Base-by-base conservation (phyloP, 2,329 filamentous ascomycete species). In the Xylariaceae sp. region DNA sequence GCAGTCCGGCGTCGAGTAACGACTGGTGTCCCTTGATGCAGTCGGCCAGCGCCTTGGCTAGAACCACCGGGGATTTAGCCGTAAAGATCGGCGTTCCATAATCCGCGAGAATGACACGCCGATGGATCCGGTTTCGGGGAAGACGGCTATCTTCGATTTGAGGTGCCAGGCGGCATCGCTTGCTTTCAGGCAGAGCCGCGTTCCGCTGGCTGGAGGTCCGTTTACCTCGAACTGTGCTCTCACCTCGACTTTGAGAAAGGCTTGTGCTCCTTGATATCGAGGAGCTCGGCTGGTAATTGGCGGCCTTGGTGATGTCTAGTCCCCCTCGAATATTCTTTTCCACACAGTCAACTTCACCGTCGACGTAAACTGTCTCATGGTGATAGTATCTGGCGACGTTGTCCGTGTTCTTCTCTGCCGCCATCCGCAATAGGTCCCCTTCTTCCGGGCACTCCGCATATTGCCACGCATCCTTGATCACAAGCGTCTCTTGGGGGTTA, bases 1-100 rank as follows among this genome's bases (percentile, higher is more conserved):
- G 67, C 45, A 77, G 62, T 45, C 70, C 69, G 23, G 69, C 65
- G 18, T 68, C 39, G 3, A 17, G 42, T 18, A 62, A 13, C 48
- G 50, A 62, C 34, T 55, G 7, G 13, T 62, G 54, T 51, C 56
- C 51, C 34, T 57, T 1, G 15, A 62, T 59, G 49, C 56, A 59
- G 1, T 30, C 35, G 4, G 50, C 44, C 11, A 61, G 8, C 4
- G 59, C 56, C 9, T 13, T 23, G 34, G 53, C 42, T 11, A 60
- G 45, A 6, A 51, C 55, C 1, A n/a, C 30, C 17, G 23, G 56
- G 35, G 56, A 61, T 15, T 56, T 58, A 30, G 59, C 59, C 9
- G 53, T 34, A 13, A 56, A 61, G 11, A 61, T 61, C 7, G 53
- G 53, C 23, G 18, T 48, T 17, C 53, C 45, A 13, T 45, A 61